A percentile compares a stretch with the other conserved stretches of the same genome.
Evolutionary conservation across 331 rosid species (phyloP).

Genomic region (Acacia pycnantha): DNA sequence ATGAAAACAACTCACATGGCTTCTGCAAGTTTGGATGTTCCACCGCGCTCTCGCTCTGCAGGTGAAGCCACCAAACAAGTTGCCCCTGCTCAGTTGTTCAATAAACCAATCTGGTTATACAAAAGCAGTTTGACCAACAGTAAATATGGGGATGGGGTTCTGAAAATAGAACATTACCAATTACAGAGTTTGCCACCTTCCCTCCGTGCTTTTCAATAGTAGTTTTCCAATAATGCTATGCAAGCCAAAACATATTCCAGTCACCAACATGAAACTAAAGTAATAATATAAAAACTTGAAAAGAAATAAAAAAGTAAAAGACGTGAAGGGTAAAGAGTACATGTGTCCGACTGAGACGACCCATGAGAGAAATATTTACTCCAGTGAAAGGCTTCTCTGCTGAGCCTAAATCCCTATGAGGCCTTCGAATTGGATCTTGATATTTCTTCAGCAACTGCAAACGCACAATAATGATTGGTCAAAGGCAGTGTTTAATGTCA

Average conservation of each 20-base stretch:
- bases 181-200: constrained; percentile 62
- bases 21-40: constrained; percentile 76
- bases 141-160: neutral
- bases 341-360: constrained; percentile 74
- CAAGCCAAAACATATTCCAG: neutral
- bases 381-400: constrained; percentile 69
- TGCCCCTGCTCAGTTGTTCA: constrained; percentile 50
- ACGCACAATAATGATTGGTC: neutral
- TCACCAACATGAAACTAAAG: neutral
- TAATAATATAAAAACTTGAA: neutral
- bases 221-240: constrained; percentile 71
- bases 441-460: constrained; percentile 65
- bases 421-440: constrained; percentile 53
- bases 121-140: neutral
- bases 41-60: constrained; percentile 78
- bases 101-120: neutral
- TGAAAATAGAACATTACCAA: constrained; percentile 45
- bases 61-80: constrained; percentile 74
- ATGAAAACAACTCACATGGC: constrained; percentile 53
- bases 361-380: constrained; percentile 71
- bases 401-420: constrained; percentile 44
- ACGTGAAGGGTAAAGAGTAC: constrained; percentile 23
- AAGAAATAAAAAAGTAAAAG: neutral
- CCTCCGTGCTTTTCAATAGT: constrained; percentile 65
- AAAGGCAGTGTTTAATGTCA: neutral